A percentile compares a stretch with the other conserved stretches of the same genome.
phyloP scores from a whole-genome alignment of 78 protist species.

The Dictyostelium discoideum region dicty_2.7 NC_007088.5:5090001-5090500 shows the following conservation, averaged over 20 bases:
- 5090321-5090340: background rate
- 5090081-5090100: constrained; percentile 63
- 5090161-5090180: background rate
- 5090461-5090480: background rate
- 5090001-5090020: constrained; percentile 26
- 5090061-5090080: constrained; percentile 6
- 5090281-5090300: no score
- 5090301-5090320: background rate
- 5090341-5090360: background rate
- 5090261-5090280: no score
- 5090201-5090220: background rate
- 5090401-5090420: background rate
- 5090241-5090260: no score
- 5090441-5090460: background rate
- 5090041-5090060: background rate
- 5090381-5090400: background rate
- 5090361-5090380: no score
- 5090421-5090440: background rate
- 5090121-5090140: constrained; percentile 6
- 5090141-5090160: background rate
- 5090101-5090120: constrained; percentile 55
- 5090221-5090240: background rate
- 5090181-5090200: background rate
- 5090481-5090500: constrained; percentile 61
- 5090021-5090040: background rate